Percentiles rank a stretch among this genome's conserved stretches.
phyloP scores from a whole-genome alignment of 768 basidiomycete genomes.

The Rhodotorula diobovata region DNA sequence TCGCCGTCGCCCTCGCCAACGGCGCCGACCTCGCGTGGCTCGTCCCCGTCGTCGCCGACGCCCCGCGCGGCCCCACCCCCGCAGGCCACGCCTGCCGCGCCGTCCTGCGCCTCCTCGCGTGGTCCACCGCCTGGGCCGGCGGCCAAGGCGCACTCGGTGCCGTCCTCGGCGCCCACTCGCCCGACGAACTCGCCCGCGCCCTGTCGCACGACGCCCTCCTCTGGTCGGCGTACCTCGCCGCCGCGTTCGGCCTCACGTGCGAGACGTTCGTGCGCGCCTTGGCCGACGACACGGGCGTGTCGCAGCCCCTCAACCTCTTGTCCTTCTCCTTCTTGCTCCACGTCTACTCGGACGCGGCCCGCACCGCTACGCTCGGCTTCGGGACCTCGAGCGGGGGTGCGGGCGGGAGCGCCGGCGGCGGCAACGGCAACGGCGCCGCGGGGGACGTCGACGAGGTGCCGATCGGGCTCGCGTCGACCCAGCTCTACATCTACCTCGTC shows the following conservation, averaged over 20 bases:
- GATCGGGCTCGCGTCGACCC: not conserved
- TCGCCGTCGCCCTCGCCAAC: not conserved
- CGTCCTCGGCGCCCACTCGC: not conserved
- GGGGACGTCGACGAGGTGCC: not conserved
- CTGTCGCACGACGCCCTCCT: slow-evolving; percentile 16
- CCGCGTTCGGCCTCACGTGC: slow-evolving; percentile 5
- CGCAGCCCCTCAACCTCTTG: slow-evolving; percentile 29
- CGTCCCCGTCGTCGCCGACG: not conserved
- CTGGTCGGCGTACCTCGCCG: slow-evolving; percentile 18
- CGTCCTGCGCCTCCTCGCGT: not conserved
- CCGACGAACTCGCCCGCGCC: no score
- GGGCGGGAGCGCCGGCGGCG: not conserved
- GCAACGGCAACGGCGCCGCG: not conserved
- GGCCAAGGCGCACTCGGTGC: slow-evolving; percentile 1
- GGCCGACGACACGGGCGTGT: slow-evolving; percentile 6
- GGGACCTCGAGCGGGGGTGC: no score
- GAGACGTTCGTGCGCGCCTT: slow-evolving; percentile 31
- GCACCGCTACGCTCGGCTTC: not conserved
- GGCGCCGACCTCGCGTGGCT: not conserved
- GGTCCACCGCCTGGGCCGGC: not conserved
- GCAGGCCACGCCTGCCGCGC: not conserved
- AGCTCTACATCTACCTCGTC: slow-evolving; percentile 28
- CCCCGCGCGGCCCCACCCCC: not conserved
- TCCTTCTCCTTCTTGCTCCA: slow-evolving; percentile 37
- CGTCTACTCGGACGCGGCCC: slow-evolving; percentile 14